Evolutionary conservation across 1,284 basidiomycete genomes (phyloP).

Genomic region (Ustilago sp.): DNA sequence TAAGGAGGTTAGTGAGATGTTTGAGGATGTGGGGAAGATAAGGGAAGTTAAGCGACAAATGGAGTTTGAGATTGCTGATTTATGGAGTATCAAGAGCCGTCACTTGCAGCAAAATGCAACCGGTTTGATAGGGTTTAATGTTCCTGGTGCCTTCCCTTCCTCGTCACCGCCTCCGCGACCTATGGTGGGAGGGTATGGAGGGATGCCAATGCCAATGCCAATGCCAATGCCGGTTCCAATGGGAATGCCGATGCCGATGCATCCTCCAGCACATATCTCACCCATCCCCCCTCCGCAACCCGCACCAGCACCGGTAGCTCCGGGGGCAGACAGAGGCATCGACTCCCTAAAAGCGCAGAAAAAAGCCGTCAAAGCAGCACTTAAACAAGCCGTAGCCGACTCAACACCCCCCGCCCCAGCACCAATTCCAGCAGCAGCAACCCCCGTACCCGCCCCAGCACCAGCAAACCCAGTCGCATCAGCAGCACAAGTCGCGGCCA

Average conservation of each 20-base stretch:
- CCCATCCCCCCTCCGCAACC: slow-evolving; percentile 25
- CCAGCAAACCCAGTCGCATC: slow-evolving; percentile 14
- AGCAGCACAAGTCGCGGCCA: slow-evolving; percentile 7
- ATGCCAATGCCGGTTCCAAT: slow-evolving; percentile 23
- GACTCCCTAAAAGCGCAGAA: slow-evolving; percentile 27
- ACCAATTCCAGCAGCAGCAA: no score
- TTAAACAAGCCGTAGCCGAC: slow-evolving; percentile 37
- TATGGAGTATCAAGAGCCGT: slow-evolving; percentile 57
- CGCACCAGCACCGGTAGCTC: slow-evolving; percentile 4
- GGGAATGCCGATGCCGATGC: slow-evolving; percentile 6
- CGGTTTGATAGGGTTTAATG: slow-evolving; percentile 18
- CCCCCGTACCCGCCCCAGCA: slow-evolving; percentile 2
- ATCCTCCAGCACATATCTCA: slow-evolving; percentile 25
- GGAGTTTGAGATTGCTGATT: slow-evolving; percentile 61
- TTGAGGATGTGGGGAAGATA: slow-evolving; percentile 65
- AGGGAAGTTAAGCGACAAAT: slow-evolving; percentile 57
- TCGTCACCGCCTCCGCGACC: neutral
- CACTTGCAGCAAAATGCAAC: slow-evolving; percentile 25
- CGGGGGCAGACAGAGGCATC: neutral
- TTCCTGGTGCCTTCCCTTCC: slow-evolving; percentile 31
- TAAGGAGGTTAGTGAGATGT: slow-evolving; percentile 57
- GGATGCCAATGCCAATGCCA: slow-evolving; percentile 25
- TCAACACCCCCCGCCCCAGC: neutral
- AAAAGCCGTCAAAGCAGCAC: slow-evolving; percentile 39
- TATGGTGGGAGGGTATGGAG: slow-evolving; percentile 6